Percentiles rank a stretch among this genome's conserved stretches.
These are phyloP conservation scores for Cercospora zeina DNA, from an alignment of 2,329 filamentous ascomycete species.

Conservation along the genomic window DNA sequence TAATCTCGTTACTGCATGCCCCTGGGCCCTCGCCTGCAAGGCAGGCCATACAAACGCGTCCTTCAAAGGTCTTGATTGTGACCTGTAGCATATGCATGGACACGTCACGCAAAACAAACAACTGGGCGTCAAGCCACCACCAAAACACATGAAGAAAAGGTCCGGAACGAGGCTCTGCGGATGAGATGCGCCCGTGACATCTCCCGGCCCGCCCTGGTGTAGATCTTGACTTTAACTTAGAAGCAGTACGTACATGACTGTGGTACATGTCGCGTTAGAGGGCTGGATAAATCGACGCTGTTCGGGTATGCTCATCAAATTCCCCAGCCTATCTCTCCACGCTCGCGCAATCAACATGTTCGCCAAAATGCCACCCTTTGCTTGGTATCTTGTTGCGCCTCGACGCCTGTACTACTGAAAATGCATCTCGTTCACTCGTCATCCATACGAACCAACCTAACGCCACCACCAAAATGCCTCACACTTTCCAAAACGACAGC, in stretches of 20 bases:
- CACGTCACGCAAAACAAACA: background rate
- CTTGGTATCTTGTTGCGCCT: background rate
- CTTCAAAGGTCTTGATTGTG: background rate
- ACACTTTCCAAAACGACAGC: background rate
- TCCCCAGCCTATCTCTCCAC: background rate
- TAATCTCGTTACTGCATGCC: too few species aligned
- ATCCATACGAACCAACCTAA: background rate
- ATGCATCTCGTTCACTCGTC: background rate
- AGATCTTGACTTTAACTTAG: background rate
- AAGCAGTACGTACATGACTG: background rate
- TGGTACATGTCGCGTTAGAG: background rate
- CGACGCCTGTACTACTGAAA: background rate
- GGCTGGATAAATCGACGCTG: too few species aligned
- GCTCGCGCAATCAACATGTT: background rate
- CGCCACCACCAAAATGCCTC: background rate
- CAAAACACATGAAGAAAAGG: background rate
- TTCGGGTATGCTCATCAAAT: background rate
- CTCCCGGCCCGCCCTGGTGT: background rate
- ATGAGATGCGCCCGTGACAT: background rate
- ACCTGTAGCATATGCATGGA: background rate
- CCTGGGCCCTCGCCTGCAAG: too few species aligned
- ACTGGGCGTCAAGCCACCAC: slow-evolving; percentile 1
- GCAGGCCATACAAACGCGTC: background rate
- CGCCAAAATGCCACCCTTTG: background rate
- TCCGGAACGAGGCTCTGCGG: background rate